Base-by-base conservation (phyloP, 768 basidiomycete species). In the Guyanaporus albipodus region DNA sequence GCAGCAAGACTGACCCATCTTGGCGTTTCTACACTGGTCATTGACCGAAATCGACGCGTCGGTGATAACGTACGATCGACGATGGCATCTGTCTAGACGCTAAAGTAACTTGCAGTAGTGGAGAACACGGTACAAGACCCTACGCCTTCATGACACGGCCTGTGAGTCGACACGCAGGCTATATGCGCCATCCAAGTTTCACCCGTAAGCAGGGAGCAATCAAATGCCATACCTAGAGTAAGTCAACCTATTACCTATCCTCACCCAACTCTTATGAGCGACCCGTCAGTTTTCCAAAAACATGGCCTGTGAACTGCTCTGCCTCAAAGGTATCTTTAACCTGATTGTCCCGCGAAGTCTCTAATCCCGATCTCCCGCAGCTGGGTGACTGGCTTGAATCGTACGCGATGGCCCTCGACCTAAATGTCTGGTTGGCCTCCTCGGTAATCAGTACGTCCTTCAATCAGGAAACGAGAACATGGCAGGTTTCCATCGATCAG, bases 301-400 rank as follows among this genome's bases (percentile, higher is more conserved):
- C 71, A 2, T 80, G 77, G 78, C 78, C 77, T 2, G 61, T 73
- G 5, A 75, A 69, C 49, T 68, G 73, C 6, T 72, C 79, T 8
- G 75, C 77, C 2, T 62, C 66, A 14, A 83, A 82, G 67, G 75
- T 75, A 44, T 22, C 15, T 8, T 22, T 11, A 4, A 43, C 15
- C 33, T 21, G 2, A 9, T 0, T 29, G 9, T 22, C n/a, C n/a
- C n/a, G n/a, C n/a, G n/a, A n/a, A n/a, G n/a, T 27, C 14, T n/a
- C n/a, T 32, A 22, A 19, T 28, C n/a, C 46, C 33, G 32, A 42
- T 28, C 17, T 8, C 23, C 8, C 35, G 15, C 27, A 81, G 77
- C 63, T 85, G 28, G 81, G 73, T 4, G 77, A 80, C 50, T 85
- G 79, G 78, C 70, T 85, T 1, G 83, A 86, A 58, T 66, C 58